Percentiles rank a stretch among this genome's conserved stretches.
phyloP scores from a whole-genome alignment of 2,329 filamentous ascomycete genomes.

The Periconia sp. region DNA sequence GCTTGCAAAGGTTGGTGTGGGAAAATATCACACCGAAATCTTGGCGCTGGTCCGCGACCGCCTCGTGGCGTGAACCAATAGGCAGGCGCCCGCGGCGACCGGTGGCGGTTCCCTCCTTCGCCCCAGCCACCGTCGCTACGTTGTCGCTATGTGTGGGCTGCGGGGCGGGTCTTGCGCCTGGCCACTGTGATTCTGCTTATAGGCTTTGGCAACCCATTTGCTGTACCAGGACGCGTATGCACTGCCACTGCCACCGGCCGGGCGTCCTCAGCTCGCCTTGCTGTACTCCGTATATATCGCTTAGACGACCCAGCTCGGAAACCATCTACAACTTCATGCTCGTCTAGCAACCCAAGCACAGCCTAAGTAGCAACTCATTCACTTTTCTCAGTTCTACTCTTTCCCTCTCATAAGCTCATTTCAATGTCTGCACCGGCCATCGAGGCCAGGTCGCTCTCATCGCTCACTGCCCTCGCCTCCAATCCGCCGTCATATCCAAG shows the following conservation, averaged over 20 bases:
- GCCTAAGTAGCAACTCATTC: slow-evolving; percentile 16
- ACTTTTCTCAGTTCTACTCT: slow-evolving; percentile 14
- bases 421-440: slow-evolving; percentile 52
- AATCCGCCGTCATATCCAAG: slow-evolving; percentile 87
- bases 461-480: slow-evolving; percentile 78
- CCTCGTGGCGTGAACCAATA: no score
- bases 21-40: no score
- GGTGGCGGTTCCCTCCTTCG: not conserved
- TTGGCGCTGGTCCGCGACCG: no score
- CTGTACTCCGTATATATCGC: slow-evolving; percentile 28
- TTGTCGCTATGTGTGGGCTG: slow-evolving; percentile 13
- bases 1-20: no score
- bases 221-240: slow-evolving; percentile 29
- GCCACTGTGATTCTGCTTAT: slow-evolving; percentile 19
- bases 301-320: no score
- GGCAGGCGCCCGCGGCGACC: no score
- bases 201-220: slow-evolving; percentile 17
- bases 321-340: not conserved
- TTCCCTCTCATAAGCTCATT: slow-evolving; percentile 16
- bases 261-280: slow-evolving; percentile 27
- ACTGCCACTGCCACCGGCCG: slow-evolving; percentile 42
- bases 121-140: slow-evolving; percentile 8
- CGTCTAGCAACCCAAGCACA: slow-evolving; percentile 8
- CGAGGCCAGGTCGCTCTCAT: slow-evolving; percentile 83
- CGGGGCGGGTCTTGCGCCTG: slow-evolving; percentile 19